These are phyloP conservation scores for Gonapodya prolifera DNA, from an alignment of 192 early-diverging fungal species.

Conservation along the genomic window DNA sequence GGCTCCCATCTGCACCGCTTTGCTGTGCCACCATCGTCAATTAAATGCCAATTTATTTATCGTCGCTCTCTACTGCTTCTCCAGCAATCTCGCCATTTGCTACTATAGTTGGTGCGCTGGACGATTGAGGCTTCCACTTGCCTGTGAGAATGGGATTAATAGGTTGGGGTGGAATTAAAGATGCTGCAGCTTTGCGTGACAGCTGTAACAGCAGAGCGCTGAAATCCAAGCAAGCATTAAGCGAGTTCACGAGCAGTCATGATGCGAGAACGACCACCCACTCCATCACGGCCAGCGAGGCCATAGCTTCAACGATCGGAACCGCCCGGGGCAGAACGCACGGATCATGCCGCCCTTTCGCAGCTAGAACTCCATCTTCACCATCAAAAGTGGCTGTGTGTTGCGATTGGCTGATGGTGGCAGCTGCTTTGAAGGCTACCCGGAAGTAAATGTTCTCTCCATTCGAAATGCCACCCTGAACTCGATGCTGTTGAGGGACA, in stretches of 20 bases:
- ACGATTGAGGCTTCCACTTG: background rate
- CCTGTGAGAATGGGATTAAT: background rate
- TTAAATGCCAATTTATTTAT: background rate
- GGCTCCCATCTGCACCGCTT: too few relatives aligned
- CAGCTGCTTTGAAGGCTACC: conserved; percentile 94
- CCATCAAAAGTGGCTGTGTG: conserved; percentile 79
- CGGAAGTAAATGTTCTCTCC: conserved; percentile 94
- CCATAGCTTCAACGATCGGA: conserved; percentile 97
- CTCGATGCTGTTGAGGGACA: background rate
- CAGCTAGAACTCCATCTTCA: conserved; percentile 61
- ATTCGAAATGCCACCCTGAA: conserved; percentile 85
- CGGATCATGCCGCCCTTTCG: conserved; percentile 93
- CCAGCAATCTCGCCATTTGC: too few relatives aligned
- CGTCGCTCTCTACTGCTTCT: background rate
- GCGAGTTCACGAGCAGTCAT: too few relatives aligned
- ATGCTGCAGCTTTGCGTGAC: background rate
- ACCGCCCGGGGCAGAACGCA: conserved; percentile 92
- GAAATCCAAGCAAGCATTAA: background rate
- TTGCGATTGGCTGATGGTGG: conserved; percentile 89
- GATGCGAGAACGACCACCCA: too few relatives aligned
- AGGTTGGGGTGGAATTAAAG: background rate
- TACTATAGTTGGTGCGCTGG: too few relatives aligned
- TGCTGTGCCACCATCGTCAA: background rate
- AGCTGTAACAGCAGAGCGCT: background rate
- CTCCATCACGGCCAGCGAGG: conserved; percentile 88